Conservation (phyloP, 2,329 filamentous ascomycete genomes). For the Apiospora rasikravindrae region DNA sequence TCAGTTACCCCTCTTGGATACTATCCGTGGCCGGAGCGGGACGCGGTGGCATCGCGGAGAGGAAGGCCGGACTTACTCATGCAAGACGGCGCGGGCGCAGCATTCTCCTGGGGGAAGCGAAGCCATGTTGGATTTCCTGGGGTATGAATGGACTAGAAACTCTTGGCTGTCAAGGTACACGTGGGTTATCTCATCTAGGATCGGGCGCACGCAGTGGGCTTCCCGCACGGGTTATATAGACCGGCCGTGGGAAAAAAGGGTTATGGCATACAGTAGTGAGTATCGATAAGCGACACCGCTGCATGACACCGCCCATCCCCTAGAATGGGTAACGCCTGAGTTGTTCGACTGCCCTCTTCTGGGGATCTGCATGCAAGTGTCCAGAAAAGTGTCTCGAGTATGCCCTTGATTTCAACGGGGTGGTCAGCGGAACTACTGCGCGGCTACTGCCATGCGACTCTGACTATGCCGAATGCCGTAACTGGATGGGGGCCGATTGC, state of each 20-base stretch:
- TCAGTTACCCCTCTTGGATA: neutral
- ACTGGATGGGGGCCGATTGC: neutral
- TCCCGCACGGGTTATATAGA: neutral
- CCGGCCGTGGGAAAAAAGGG: neutral
- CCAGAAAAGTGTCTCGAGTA: neutral
- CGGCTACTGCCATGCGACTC: neutral
- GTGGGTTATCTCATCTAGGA: neutral
- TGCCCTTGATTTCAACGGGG: neutral
- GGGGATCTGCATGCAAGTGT: neutral
- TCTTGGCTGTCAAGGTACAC: neutral
- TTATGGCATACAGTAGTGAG: too few relatives aligned
- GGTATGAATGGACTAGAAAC: neutral
- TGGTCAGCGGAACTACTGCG: neutral
- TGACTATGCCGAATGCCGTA: neutral
- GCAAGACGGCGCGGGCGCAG: conserved; percentile 1
- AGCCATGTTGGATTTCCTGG: neutral
- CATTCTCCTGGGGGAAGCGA: conserved; percentile 15
- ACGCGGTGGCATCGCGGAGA: neutral
- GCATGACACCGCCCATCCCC: neutral
- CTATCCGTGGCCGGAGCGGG: neutral
- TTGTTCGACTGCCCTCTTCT: neutral
- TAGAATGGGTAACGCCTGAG: neutral
- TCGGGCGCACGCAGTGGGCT: neutral
- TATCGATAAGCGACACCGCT: neutral
- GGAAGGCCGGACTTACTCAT: neutral